phyloP scores from a whole-genome alignment of 2,329 filamentous ascomycete species.

The Purpureocillium lavendulum region DNA sequence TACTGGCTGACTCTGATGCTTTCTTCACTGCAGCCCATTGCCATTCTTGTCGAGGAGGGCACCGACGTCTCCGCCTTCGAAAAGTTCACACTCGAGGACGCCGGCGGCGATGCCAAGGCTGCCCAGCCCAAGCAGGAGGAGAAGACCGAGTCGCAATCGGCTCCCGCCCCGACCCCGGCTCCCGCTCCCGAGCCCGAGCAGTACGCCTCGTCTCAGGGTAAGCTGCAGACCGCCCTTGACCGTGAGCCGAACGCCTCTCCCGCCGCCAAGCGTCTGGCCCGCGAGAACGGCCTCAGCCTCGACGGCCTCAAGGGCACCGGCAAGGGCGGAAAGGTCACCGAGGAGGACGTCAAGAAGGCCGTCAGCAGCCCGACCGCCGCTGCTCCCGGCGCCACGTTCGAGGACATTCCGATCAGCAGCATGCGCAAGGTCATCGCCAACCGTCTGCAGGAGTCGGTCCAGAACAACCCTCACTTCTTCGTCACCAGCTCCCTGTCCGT shows the following conservation, averaged over 20 bases:
- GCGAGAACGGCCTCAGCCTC: constrained; percentile 75
- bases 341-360: constrained; percentile 88
- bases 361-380: constrained; percentile 47
- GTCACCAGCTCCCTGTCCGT: constrained; percentile 88
- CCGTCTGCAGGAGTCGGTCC: constrained; percentile 79
- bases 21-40: constrained; percentile 67
- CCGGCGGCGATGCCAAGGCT: constrained; percentile 68
- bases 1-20: constrained; percentile 4
- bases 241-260: constrained; percentile 67
- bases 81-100: constrained; percentile 79
- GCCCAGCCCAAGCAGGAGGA: constrained; percentile 59
- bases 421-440: constrained; percentile 98
- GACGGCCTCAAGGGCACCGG: constrained; percentile 79
- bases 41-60: constrained; percentile 87
- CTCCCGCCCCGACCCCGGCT: constrained; percentile 37
- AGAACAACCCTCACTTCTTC: constrained; percentile 97
- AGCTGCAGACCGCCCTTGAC: constrained; percentile 75
- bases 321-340: constrained; percentile 77
- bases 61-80: constrained; percentile 83
- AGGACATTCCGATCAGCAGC: constrained; percentile 75
- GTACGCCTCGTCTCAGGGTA: constrained; percentile 65
- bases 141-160: constrained; percentile 51
- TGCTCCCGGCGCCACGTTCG: constrained; percentile 59
- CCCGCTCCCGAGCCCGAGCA: constrained; percentile 53
- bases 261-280: constrained; percentile 71